A percentile compares a stretch with the other conserved stretches of the same genome.
phyloP scores from a whole-genome alignment of 805 yeast genomes.

The Geotrichum ghanense region DNA sequence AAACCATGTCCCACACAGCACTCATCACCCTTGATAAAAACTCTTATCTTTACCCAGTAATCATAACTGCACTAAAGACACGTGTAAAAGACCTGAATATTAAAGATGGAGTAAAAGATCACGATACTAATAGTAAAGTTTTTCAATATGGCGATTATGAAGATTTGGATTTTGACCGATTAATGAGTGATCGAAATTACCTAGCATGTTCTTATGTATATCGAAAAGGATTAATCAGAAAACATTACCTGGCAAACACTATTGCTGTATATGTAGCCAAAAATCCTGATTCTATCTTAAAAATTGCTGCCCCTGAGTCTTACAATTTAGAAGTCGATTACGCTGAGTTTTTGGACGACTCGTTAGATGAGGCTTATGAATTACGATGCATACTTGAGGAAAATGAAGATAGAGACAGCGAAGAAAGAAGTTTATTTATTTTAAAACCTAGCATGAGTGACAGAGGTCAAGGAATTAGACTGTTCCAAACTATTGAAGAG shows the following conservation, averaged over 20 bases:
- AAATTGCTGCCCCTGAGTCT: slow-evolving; percentile 56
- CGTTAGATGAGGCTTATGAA: slow-evolving; percentile 87
- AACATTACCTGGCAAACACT: slow-evolving; percentile 80
- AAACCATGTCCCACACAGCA: slow-evolving; percentile 7
- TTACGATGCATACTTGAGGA: slow-evolving; percentile 63
- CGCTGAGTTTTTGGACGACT: slow-evolving; percentile 91
- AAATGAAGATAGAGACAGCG: slow-evolving; percentile 24
- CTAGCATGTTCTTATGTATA: slow-evolving; percentile 71
- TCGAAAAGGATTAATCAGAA: slow-evolving; percentile 83
- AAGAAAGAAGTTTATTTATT: slow-evolving; percentile 47
- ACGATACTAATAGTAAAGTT: slow-evolving; percentile 24
- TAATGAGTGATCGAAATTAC: slow-evolving; percentile 40
- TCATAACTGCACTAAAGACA: slow-evolving; percentile 22
- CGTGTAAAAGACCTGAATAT: slow-evolving; percentile 28
- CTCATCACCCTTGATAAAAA: slow-evolving; percentile 25
- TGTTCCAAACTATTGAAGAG: slow-evolving; percentile 69
- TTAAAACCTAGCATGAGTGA: slow-evolving; percentile 96
- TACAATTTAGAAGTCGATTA: slow-evolving; percentile 81
- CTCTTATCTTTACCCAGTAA: slow-evolving; percentile 34
- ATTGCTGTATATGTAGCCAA: slow-evolving; percentile 65
- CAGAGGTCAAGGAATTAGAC: slow-evolving; percentile 87
- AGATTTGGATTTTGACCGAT: slow-evolving; percentile 63
- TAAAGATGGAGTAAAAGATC: slow-evolving; percentile 10
- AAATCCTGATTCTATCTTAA: slow-evolving; percentile 55
- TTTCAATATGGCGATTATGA: slow-evolving; percentile 89